phyloP scores from a whole-genome alignment of 1,284 basidiomycete species.

The Rhodotorula sp. region DNA sequence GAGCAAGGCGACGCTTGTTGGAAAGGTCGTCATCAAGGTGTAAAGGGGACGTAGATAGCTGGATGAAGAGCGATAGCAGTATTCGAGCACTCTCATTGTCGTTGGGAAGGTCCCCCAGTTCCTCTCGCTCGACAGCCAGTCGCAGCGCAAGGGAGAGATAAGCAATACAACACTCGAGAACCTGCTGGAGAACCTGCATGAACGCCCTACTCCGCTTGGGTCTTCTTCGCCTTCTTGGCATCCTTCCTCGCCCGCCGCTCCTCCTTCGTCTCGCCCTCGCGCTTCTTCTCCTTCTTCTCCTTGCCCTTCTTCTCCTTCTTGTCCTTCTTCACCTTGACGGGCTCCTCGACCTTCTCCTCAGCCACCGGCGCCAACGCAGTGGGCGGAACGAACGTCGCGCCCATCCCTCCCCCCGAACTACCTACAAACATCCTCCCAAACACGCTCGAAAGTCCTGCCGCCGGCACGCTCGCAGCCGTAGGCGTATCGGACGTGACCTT shows the following conservation, averaged over 20 bases:
- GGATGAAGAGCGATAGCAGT: too few species aligned
- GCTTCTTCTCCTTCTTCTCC: neutral
- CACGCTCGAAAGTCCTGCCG: neutral
- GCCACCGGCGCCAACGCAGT: neutral
- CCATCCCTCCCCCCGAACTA: slow-evolving; percentile 21
- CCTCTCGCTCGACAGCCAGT: neutral
- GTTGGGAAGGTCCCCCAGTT: neutral
- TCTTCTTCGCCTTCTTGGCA: slow-evolving; percentile 23
- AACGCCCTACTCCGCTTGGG: slow-evolving; percentile 2
- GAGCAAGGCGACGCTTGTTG: slow-evolving; percentile 46
- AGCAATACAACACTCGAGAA: neutral
- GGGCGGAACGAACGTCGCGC: slow-evolving; percentile 20
- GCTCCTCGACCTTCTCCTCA: neutral
- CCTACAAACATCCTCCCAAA: slow-evolving; percentile 26
- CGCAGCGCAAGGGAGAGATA: neutral
- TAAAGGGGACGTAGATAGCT: too few species aligned
- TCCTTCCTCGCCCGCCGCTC: slow-evolving; percentile 20
- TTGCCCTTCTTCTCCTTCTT: slow-evolving; percentile 14
- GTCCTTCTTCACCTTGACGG: neutral
- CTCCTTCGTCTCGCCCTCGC: slow-evolving; percentile 7
- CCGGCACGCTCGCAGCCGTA: neutral
- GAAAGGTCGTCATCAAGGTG: slow-evolving; percentile 45
- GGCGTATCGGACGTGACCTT: slow-evolving; percentile 7
- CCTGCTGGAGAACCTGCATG: neutral
- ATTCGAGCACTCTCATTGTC: too few species aligned